Percentiles rank a stretch among this genome's conserved stretches.
phyloP scores from a whole-genome alignment of 2,329 filamentous ascomycete species.

The Metarhizium guizhouense region DNA sequence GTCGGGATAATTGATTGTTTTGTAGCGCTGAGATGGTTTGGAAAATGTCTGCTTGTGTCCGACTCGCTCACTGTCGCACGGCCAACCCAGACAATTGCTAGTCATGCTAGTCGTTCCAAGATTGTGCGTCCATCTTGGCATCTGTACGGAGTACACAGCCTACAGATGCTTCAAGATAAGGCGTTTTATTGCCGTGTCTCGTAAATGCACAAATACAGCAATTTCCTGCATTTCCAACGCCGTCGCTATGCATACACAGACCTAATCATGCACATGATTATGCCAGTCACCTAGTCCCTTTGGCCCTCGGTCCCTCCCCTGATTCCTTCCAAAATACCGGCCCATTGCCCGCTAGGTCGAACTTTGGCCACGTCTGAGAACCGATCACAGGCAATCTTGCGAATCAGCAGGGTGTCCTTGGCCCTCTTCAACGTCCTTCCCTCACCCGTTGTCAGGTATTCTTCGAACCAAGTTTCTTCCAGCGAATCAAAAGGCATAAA shows the following conservation, averaged over 20 bases:
- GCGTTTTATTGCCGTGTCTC: not conserved
- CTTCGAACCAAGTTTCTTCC: slow-evolving; percentile 69
- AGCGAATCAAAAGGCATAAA: slow-evolving; percentile 60
- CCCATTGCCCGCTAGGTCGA: slow-evolving; percentile 36
- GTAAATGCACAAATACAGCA: not conserved
- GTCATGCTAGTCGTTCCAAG: no score
- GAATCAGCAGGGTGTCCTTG: slow-evolving; percentile 66
- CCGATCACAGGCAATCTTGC: slow-evolving; percentile 59
- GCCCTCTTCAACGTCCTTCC: slow-evolving; percentile 56
- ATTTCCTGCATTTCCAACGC: slow-evolving; percentile 1
- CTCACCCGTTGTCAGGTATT: slow-evolving; percentile 55
- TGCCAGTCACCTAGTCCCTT: slow-evolving; percentile 12
- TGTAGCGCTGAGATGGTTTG: no score
- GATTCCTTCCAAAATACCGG: slow-evolving; percentile 41
- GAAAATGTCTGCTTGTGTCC: no score
- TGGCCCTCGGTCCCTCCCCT: slow-evolving; percentile 33
- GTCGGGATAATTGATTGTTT: no score
- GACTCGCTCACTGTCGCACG: no score
- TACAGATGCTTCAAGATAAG: no score
- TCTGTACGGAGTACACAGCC: no score
- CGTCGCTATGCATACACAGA: slow-evolving; percentile 2
- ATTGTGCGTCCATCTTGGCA: no score
- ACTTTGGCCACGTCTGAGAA: slow-evolving; percentile 39
- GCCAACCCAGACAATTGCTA: no score
- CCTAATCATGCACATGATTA: not conserved